phyloP scores from a whole-genome alignment of 2,329 filamentous ascomycete species.

The Exophiala sp. region DNA sequence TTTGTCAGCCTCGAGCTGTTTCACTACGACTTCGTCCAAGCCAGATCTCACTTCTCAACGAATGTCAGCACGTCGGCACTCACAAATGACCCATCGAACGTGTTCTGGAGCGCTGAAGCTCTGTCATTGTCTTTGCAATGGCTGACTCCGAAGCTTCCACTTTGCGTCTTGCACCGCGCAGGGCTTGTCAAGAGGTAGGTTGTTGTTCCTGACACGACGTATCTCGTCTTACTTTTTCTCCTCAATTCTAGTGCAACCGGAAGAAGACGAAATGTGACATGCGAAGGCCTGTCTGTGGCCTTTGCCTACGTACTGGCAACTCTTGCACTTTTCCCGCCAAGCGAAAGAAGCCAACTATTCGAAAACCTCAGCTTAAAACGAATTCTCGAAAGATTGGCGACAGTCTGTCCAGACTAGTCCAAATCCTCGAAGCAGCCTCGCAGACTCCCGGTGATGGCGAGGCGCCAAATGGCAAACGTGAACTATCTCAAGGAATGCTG shows the following conservation, averaged over 20 bases:
- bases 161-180: constrained; percentile 9
- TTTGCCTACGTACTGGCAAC: constrained; percentile 19
- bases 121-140: constrained; percentile 1
- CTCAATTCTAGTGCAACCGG: constrained; percentile 11
- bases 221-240: too few species aligned
- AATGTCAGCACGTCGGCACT: too few species aligned
- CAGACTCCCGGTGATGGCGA: constrained; percentile 3
- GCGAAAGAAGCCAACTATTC: constrained; percentile 13
- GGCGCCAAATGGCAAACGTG: constrained; percentile 2
- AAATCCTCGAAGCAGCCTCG: constrained; percentile 18
- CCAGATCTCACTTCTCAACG: background rate
- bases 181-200: constrained; percentile 12
- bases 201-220: too few species aligned
- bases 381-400: constrained; percentile 18
- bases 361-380: constrained; percentile 18
- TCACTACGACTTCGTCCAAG: background rate
- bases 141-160: constrained; percentile 1
- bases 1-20: background rate
- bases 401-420: constrained; percentile 13
- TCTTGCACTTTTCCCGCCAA: constrained; percentile 19
- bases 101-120: background rate
- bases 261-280: constrained; percentile 25
- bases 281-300: constrained; percentile 19
- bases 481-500: constrained; percentile 9
- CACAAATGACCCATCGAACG: background rate